These are phyloP conservation scores for Coemansia sp. DNA, from an alignment of 192 early-diverging fungal species.

Conservation along the genomic window DNA sequence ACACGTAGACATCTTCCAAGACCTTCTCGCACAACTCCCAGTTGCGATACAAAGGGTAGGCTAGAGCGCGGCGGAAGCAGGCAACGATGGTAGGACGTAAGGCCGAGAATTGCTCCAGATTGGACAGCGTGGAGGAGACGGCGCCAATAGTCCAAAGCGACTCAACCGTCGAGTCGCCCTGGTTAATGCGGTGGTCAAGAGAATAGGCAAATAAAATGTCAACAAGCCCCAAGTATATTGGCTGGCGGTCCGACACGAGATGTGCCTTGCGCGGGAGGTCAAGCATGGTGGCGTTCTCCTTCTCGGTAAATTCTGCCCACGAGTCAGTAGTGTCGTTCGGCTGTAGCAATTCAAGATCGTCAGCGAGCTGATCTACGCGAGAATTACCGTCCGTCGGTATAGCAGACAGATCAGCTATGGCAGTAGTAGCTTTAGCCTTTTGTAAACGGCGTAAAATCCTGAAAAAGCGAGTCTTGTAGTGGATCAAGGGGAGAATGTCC, in stretches of 20 bases:
- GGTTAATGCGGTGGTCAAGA: conserved; percentile 83
- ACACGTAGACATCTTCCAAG: conserved; percentile 78
- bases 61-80: conserved; percentile 78
- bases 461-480: conserved; percentile 72
- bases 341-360: neutral
- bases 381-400: neutral
- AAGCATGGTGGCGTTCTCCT: conserved; percentile 75
- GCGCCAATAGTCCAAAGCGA: conserved; percentile 91
- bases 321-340: conserved; percentile 6
- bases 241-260: conserved; percentile 66
- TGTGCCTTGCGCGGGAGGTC: conserved; percentile 79
- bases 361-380: neutral
- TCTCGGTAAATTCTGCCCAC: conserved; percentile 63
- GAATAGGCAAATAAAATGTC: conserved; percentile 92
- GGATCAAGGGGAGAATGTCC: conserved; percentile 79
- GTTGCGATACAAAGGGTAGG: conserved; percentile 86
- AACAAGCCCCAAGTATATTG: conserved; percentile 83
- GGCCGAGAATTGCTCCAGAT: conserved; percentile 71
- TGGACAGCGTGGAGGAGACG: conserved; percentile 75
- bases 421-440: conserved; percentile 32
- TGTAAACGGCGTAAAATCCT: conserved; percentile 69
- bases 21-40: conserved; percentile 75
- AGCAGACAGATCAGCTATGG: neutral
- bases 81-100: conserved; percentile 66
- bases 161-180: conserved; percentile 87